These are phyloP conservation scores for Populus trichocarpa DNA, from an alignment of 441 rosid species.

Conservation along the genomic window DNA sequence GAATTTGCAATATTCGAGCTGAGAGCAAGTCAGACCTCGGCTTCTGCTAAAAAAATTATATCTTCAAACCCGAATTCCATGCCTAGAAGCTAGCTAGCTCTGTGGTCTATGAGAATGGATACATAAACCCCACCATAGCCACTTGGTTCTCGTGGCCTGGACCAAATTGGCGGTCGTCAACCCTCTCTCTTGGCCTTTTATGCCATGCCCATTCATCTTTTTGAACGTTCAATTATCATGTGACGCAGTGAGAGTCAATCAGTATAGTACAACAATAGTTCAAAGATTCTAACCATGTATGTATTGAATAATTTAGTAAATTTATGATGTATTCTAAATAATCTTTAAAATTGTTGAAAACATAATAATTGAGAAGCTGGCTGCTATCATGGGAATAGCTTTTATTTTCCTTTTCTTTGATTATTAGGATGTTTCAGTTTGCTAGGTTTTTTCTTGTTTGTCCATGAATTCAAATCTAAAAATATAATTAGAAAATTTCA, in stretches of 20 bases:
- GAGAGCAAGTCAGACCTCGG: slow-evolving; percentile 8
- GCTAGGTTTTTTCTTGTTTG: no score
- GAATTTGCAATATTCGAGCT: not conserved
- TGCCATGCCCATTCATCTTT: no score
- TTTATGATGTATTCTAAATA: no score
- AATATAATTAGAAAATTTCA: no score
- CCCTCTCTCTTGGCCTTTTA: slow-evolving; percentile 17
- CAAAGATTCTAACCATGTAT: not conserved
- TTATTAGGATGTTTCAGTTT: no score
- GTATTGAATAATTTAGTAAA: no score
- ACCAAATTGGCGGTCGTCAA: slow-evolving; percentile 61
- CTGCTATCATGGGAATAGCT: no score
- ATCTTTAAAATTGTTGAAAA: no score
- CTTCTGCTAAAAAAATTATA: slow-evolving; percentile 19
- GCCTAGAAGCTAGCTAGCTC: not conserved
- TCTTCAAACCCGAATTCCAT: not conserved
- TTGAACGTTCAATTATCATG: not conserved
- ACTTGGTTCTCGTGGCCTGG: slow-evolving; percentile 47
- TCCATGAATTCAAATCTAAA: no score
- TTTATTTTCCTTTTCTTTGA: no score
- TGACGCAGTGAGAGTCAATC: not conserved
- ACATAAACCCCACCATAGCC: slow-evolving; percentile 8
- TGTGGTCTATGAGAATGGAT: not conserved
- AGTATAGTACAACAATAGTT: not conserved
- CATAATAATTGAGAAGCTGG: no score